A percentile compares a stretch with the other conserved stretches of the same genome.
These are phyloP conservation scores for Yamadazyma conglobata DNA, from an alignment of 1,139 yeast species.

Conservation along the genomic window DNA sequence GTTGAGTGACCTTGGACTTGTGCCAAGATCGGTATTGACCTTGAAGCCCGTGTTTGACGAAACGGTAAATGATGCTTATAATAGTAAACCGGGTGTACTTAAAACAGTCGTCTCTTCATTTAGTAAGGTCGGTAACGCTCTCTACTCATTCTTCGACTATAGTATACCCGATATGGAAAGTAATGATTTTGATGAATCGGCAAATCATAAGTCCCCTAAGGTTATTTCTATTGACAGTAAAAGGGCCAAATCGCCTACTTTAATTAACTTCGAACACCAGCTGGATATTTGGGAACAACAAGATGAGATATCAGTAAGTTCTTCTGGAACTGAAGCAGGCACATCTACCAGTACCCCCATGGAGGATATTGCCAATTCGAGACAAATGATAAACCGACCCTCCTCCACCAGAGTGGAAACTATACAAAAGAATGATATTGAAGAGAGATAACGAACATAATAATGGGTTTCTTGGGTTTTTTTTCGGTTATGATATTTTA, in stretches of 20 bases:
- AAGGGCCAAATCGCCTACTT: constrained; percentile 16
- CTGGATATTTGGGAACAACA: no score
- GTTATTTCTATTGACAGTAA: constrained; percentile 18
- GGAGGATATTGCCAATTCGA: not conserved
- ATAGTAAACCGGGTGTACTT: constrained; percentile 17
- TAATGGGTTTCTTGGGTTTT: no score
- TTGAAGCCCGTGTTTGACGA: constrained; percentile 51
- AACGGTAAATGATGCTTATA: constrained; percentile 15
- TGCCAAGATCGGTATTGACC: constrained; percentile 66
- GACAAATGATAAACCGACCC: constrained; percentile 7
- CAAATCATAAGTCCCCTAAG: constrained; percentile 13
- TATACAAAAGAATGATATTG: constrained; percentile 6
- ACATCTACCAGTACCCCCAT: no score
- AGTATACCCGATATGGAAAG: constrained; percentile 22
- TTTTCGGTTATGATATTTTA: no score
- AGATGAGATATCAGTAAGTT: constrained; percentile 1
- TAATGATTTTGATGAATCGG: constrained; percentile 7
- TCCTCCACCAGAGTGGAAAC: constrained; percentile 24
- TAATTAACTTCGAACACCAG: constrained; percentile 7
- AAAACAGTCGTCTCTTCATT: constrained; percentile 11
- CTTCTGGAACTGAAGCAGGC: no score
- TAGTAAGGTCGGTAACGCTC: constrained; percentile 26
- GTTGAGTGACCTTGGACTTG: constrained; percentile 46
- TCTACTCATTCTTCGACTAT: constrained; percentile 43
- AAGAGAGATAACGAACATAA: no score